Base-by-base conservation (phyloP, 495 filamentous ascomycete species). In the Pseudoneurospora amorphoporcata region DNA sequence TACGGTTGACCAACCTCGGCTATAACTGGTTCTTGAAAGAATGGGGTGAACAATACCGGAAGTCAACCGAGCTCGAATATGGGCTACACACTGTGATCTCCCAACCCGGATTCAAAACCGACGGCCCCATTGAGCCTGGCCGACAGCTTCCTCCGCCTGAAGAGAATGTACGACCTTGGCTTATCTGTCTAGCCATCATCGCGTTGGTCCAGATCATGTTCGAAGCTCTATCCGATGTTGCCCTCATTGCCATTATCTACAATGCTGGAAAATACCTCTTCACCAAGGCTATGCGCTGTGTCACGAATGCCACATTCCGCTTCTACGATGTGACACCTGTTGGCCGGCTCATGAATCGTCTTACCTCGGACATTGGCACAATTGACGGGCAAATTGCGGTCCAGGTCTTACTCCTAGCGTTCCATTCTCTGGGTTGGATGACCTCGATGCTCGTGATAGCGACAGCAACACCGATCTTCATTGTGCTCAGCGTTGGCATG, bases 251-350 rank as follows among this genome's bases (percentile, higher is more conserved):
- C 37, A 92, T 95, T 68, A 82, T 92, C 23, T 94, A 94, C 79
- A 86, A 85, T 71, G 90, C 93, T 3, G 92, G 90, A n/a, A 90
- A 89, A 75, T 81, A 83, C 37, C 83, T 96, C 72, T 96, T 95
- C 76, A 82, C 83, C 68, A 84, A 88, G 40, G 89, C 91, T 14
- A 88, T 95, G 83, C 74, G 85, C 8, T 86, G 86, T 40, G 91
- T 95, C 71, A 89, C 88, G 76, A 86, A 90, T 78, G 92, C 92
- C 19, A 94, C 90, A 2, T 96, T 96, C 79, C 89, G 92, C 42
- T 96, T 92, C 80, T 94, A 94, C 83, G 93, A 96, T 79, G 87
- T 93, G 6, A 96, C 92, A 3, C 93, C 93, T 0, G 87, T 94
- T 23, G 92, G 93, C 0, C 87, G 92, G 32, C 82, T 97, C 75